Evolutionary conservation across 2,329 filamentous ascomycete genomes (phyloP), one percentile per base, ranked within the genome.

Genomic region (Rhinocladiella mackenziei): DNA sequence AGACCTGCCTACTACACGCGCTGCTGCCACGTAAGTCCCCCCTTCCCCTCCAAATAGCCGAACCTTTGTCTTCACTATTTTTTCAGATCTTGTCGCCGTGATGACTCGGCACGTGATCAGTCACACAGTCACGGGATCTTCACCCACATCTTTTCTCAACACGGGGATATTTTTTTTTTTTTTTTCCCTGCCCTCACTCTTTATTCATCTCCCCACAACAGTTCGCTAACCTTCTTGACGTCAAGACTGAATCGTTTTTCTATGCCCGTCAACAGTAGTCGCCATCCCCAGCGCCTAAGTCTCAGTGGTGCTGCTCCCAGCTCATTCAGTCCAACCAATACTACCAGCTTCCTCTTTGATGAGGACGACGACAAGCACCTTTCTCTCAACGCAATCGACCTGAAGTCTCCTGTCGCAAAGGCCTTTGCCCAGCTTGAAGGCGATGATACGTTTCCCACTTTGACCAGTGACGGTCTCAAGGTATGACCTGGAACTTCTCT

Each of bases 181-280:
- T n/a, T n/a, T n/a, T 26, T 11, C 23, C 7, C 41, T 14, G 19
- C 39, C 23, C 15, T 38, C 36, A 11, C 20, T 13, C n/a, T n/a
- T n/a, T n/a, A n/a, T n/a, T n/a, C n/a, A n/a, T n/a, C n/a, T n/a
- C n/a, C n/a, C n/a, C n/a, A 9, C 11, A 10, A 42, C 37, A 37
- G 39, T 15, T 41, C 53, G n/a, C n/a, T 55, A 45, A 45, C 48
- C 20, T 40, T 30, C 48, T 51, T 44, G 45, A 53, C 57, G 57
- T 22, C 14, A 94, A n/a, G 87, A 56, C 75, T 83, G 49, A 94
- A 95, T 64, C 84, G 91, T 54, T 94, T 94, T 66, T 96, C 91
- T 3, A 89, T 96, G 85, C 91, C 91, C 22, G 85, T 91, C 39
- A 87, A 55, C 78, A 83, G 51, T 69, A 43, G 33, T 46, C 41